These are phyloP conservation scores for Cucumis hystrix DNA, from an alignment of 306 rosid species.

Conservation along the genomic window DNA sequence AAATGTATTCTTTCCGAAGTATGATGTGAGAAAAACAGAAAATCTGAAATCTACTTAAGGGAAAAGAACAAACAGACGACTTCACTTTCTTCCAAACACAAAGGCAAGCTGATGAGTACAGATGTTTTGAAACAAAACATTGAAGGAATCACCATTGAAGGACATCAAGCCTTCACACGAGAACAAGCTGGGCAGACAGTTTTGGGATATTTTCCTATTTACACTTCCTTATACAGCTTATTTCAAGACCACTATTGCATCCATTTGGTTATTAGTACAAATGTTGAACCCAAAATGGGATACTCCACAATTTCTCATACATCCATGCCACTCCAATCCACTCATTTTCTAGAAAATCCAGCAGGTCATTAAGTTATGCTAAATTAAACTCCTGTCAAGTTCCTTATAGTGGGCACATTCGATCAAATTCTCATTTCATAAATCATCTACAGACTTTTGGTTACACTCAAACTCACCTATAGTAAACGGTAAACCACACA, in stretches of 20 bases:
- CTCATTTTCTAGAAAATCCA: neutral
- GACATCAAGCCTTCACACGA: neutral
- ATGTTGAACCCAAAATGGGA: neutral
- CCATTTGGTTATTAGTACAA: neutral
- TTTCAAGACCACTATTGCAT: neutral
- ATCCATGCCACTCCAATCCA: neutral
- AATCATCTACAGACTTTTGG: neutral
- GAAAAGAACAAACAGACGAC: neutral
- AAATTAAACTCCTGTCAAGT: neutral
- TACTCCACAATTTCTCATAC: neutral
- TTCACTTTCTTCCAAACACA: neutral
- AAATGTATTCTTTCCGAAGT: neutral
- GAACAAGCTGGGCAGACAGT: neutral
- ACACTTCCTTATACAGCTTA: neutral
- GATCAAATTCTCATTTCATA: neutral
- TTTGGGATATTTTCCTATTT: neutral
- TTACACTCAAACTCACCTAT: neutral
- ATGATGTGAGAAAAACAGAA: neutral
- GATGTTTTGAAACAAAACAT: neutral
- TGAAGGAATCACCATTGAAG: neutral
- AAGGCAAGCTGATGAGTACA: neutral
- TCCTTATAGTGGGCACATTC: neutral
- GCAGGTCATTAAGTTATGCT: neutral
- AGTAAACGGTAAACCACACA: neutral
- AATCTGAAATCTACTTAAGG: neutral